Conservation (phyloP, 257 asterid species). For the Solanum pennellii region DNA sequence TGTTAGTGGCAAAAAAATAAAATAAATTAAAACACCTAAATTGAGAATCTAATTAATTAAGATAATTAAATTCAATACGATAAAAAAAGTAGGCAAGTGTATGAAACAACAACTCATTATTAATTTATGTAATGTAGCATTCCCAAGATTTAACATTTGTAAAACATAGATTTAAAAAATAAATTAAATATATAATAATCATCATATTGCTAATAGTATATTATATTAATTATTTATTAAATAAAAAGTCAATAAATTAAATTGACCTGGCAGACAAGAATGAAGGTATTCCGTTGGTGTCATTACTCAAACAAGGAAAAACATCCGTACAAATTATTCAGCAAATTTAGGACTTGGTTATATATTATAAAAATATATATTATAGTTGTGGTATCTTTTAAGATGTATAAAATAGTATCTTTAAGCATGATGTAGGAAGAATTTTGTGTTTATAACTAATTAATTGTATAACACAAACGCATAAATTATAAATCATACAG, state of each 20-base stretch:
- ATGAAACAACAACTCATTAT: background rate
- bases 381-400: background rate
- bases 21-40: background rate
- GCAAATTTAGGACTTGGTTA: background rate
- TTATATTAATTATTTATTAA: background rate
- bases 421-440: background rate
- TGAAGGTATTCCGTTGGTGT: background rate
- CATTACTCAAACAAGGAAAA: background rate
- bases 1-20: background rate
- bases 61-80: background rate
- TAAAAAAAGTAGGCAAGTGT: background rate
- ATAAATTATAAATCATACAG: too few species aligned
- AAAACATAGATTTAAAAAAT: background rate
- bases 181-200: background rate
- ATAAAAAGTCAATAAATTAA: background rate
- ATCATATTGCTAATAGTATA: background rate
- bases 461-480: too few species aligned
- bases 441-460: background rate
- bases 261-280: background rate
- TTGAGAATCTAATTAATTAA: background rate
- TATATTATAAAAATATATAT: background rate
- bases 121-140: background rate
- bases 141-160: background rate
- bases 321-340: background rate
- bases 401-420: background rate